Base-by-base conservation (phyloP, 164 flowering plant species). In the Vitis riparia region DNA sequence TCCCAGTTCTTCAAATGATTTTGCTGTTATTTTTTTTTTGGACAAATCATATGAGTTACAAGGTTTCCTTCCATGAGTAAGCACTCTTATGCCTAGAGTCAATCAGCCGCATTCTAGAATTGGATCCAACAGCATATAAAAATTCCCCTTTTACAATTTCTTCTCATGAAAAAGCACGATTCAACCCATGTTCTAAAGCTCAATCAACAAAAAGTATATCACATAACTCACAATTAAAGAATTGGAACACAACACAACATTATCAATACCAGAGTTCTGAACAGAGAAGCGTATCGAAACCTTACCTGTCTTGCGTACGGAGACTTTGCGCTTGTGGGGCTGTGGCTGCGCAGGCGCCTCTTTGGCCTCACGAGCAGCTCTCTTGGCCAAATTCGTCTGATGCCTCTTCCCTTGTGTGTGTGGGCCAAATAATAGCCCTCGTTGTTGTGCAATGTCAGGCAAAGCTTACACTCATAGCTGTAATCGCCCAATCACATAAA, bases 381-480 rank as follows among this genome's bases (percentile, higher is more conserved):
- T 72, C 84, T 94, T 94, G 7, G 98, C 99, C 86, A 94, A 84
- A 69, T 94, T 94, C 74, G 99, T 94, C 83, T 92, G 99, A 68
- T 94, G 99, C 23, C 99, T 89, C 84, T 94, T 94, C 52, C 99
- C 99, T 64, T n/a, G n/a, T 94, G 99, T 2, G 98, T 94, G 77
- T 92, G 99, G 17, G 98, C 99, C 93, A 94, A 84, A 82, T 94
- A 94, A 74, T 94, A 92, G 8, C 99, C 98, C 76, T 94, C 99
- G 68, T 94, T 94, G 80, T 92, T 92, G 84, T 94, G 99, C 69
- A 94, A 72, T 0, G 99, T 94, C 79, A 92, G 72, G 62, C 99
- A 94, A 49, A 94, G 90, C 90, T 94, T 94, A 78, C 99, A 94
- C 80, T 94, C 99, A 51, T 94, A 92, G 75, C 99, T 91, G 51